phyloP scores from a whole-genome alignment of 2,329 filamentous ascomycete species.

The Mycosphaerella sp. region DNA sequence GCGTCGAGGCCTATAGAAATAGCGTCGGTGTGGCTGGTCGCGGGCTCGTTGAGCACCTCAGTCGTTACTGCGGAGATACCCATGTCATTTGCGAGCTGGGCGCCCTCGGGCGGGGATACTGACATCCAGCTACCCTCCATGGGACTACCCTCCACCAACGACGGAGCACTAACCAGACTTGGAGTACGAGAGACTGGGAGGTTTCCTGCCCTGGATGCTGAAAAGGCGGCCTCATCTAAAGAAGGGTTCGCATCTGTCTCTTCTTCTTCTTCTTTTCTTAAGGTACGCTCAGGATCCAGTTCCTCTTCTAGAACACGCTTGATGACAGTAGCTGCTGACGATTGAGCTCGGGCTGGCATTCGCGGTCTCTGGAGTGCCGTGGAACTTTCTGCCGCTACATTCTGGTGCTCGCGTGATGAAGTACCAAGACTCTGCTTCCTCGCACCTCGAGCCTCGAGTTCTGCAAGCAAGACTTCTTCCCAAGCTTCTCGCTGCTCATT shows the following conservation, averaged over 20 bases:
- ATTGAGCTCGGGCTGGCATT: conserved; percentile 43
- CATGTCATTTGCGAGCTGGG: background rate
- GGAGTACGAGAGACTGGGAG: background rate
- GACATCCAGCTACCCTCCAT: conserved; percentile 18
- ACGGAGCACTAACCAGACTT: conserved; percentile 12
- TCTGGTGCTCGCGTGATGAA: background rate
- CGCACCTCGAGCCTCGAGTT: conserved; percentile 10
- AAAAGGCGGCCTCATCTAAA: background rate
- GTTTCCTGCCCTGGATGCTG: background rate
- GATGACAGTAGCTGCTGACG: conserved; percentile 45
- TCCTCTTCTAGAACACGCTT: conserved; percentile 43
- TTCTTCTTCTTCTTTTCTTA: no score
- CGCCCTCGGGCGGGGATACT: conserved; percentile 9
- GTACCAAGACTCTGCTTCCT: background rate
- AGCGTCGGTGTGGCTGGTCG: conserved; percentile 6
- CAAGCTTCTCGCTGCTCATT: conserved; percentile 23
- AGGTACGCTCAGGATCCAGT: conserved; percentile 16
- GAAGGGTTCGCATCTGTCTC: no score
- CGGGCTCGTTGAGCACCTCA: background rate
- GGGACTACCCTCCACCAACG: conserved; percentile 1
- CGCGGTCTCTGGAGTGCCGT: conserved; percentile 34
- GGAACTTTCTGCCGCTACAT: conserved; percentile 3
- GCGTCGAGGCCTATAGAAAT: conserved; percentile 21
- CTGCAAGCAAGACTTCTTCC: conserved; percentile 24
- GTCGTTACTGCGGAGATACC: background rate